phyloP scores from a whole-genome alignment of 371 early-diverging fungal genomes.

The Mortierella sp. region DNA sequence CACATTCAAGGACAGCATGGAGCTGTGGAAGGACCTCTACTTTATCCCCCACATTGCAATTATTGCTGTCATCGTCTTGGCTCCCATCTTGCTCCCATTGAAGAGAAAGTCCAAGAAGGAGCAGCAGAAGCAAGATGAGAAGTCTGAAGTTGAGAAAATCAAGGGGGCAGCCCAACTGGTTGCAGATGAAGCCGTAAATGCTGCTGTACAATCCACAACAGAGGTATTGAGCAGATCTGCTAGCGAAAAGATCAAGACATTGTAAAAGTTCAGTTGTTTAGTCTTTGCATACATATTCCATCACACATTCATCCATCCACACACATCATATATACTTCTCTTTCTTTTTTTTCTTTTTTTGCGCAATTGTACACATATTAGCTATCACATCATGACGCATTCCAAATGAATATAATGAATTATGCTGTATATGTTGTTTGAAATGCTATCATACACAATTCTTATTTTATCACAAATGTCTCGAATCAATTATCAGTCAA shows the following conservation, averaged over 20 bases:
- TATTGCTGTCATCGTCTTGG: slow-evolving; percentile 44
- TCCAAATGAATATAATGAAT: neutral
- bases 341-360: neutral
- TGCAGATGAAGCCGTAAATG: slow-evolving; percentile 29
- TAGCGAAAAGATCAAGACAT: slow-evolving; percentile 28
- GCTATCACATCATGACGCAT: neutral
- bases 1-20: slow-evolving; percentile 63
- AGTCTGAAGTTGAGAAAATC: slow-evolving; percentile 27
- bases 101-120: slow-evolving; percentile 49
- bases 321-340: neutral
- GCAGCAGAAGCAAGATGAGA: slow-evolving; percentile 9
- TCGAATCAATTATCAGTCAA: neutral
- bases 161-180: slow-evolving; percentile 27
- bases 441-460: no score
- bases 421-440: no score
- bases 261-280: slow-evolving; percentile 10
- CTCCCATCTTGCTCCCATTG: slow-evolving; percentile 35
- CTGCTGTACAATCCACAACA: slow-evolving; percentile 22
- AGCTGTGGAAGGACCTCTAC: slow-evolving; percentile 71
- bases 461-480: no score
- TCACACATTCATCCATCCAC: neutral
- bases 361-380: neutral
- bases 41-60: slow-evolving; percentile 71
- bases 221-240: slow-evolving; percentile 29
- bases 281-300: neutral